These are phyloP conservation scores for Malbranchea cinnamomea DNA, from an alignment of 2,329 filamentous ascomycete species.

Conservation along the genomic window DNA sequence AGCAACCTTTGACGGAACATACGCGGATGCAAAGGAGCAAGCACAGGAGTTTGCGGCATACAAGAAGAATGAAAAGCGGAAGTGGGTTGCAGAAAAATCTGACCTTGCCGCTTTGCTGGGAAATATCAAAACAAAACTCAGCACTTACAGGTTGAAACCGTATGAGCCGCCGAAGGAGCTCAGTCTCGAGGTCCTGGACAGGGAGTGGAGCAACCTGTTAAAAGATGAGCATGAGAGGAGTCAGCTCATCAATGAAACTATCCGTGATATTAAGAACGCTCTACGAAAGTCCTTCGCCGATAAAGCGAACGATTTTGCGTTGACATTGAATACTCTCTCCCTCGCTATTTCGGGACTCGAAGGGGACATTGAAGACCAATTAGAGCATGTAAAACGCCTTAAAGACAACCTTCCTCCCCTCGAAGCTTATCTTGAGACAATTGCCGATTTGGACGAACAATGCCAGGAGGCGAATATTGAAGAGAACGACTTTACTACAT, in stretches of 20 bases:
- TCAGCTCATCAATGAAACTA: constrained; percentile 94
- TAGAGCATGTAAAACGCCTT: constrained; percentile 71
- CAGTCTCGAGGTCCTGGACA: constrained; percentile 65
- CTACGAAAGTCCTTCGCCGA: constrained; percentile 87
- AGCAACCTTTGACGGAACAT: constrained; percentile 78
- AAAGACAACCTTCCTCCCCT: constrained; percentile 75
- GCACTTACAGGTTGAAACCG: constrained; percentile 78
- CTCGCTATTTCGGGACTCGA: constrained; percentile 92
- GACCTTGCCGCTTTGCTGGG: constrained; percentile 84
- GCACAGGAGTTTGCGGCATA: constrained; percentile 69
- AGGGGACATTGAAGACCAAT: constrained; percentile 89
- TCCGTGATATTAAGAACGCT: constrained; percentile 94
- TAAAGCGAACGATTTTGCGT: constrained; percentile 94
- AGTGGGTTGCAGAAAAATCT: constrained; percentile 96
- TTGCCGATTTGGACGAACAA: constrained; percentile 70
- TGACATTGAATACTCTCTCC: constrained; percentile 88
- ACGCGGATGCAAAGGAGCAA: constrained; percentile 81
- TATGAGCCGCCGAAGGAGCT: constrained; percentile 83
- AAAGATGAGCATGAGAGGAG: constrained; percentile 76
- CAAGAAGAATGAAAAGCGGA: constrained; percentile 78
- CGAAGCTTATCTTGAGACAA: constrained; percentile 80
- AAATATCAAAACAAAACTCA: constrained; percentile 97
- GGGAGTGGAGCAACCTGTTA: constrained; percentile 65
- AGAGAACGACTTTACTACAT: constrained; percentile 99
- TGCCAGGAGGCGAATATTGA: constrained; percentile 96